These are phyloP conservation scores for Pichia cephalocereana DNA, from an alignment of 805 yeast species.

Conservation along the genomic window DNA sequence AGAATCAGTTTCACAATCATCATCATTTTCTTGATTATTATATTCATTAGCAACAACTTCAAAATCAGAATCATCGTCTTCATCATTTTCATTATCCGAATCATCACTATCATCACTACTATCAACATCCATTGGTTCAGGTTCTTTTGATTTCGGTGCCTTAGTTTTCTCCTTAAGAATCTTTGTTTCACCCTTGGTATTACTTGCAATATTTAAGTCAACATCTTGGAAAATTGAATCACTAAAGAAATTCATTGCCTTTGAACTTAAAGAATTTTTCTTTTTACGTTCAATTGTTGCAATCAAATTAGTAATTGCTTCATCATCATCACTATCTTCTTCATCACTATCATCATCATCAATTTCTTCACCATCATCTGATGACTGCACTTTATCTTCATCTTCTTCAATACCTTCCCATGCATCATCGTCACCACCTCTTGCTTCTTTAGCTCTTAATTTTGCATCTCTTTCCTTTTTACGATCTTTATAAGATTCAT, in stretches of 20 bases:
- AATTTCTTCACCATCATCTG: conserved; percentile 25
- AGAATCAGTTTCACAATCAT: conserved; percentile 38
- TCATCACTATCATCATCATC: conserved; percentile 38
- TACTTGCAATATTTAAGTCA: conserved; percentile 25
- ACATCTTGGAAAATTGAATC: conserved; percentile 47
- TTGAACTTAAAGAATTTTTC: conserved; percentile 33
- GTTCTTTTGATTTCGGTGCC: conserved; percentile 10
- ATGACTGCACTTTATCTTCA: conserved; percentile 25
- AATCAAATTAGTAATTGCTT: conserved; percentile 51
- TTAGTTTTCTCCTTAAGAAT: conserved; percentile 5
- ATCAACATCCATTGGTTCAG: conserved; percentile 12
- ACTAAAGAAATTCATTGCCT: conserved; percentile 35
- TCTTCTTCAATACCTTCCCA: conserved; percentile 69
- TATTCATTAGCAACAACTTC: conserved; percentile 39
- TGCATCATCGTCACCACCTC: conserved; percentile 64
- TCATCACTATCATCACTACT: conserved; percentile 14
- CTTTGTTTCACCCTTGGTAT: conserved; percentile 8
- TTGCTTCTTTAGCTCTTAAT: conserved; percentile 55
- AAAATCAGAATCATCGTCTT: conserved; percentile 25
- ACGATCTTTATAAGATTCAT: conserved; percentile 55
- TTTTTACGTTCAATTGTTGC: conserved; percentile 41
- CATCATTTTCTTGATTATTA: conserved; percentile 26
- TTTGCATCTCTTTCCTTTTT: conserved; percentile 63
- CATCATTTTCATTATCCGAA: background rate
- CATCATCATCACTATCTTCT: conserved; percentile 61